Conservation (phyloP, 2,329 filamentous ascomycete species). For the Dactylellina cionopaga region DNA sequence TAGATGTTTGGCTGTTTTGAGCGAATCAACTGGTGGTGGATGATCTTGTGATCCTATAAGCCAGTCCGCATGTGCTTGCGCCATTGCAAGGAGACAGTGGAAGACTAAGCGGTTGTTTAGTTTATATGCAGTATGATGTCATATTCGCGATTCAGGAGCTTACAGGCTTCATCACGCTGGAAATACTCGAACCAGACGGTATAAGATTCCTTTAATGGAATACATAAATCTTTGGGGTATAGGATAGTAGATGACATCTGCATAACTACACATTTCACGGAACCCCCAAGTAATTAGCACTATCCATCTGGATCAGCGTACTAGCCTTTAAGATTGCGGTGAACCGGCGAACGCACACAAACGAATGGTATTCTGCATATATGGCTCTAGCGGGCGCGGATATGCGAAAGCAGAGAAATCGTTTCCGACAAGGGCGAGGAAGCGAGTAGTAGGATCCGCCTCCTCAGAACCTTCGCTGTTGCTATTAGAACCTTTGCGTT, state of each 20-base stretch:
- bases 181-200: constrained; percentile 28
- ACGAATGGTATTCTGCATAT: constrained; percentile 15
- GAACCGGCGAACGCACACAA: constrained; percentile 5
- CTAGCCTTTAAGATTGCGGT: not conserved
- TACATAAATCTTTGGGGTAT: constrained; percentile 37
- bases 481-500: not conserved
- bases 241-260: constrained; percentile 15
- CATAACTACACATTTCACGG: constrained; percentile 15
- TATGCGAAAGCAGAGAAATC: constrained; percentile 10
- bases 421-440: constrained; percentile 18
- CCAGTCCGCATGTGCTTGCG: constrained; percentile 19
- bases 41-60: not conserved
- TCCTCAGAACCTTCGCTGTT: not conserved
- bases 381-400: constrained; percentile 14
- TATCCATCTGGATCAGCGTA: not conserved
- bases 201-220: constrained; percentile 10
- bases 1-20: constrained; percentile 24
- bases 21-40: not conserved
- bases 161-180: constrained; percentile 43
- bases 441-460: not conserved
- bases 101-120: constrained; percentile 9
- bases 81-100: constrained; percentile 42
- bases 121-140: not conserved
- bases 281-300: not conserved
- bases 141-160: too few relatives aligned